Evolutionary conservation across 2,329 filamentous ascomycete genomes (phyloP).

Genomic region (Beauveria rudraprayagi): DNA sequence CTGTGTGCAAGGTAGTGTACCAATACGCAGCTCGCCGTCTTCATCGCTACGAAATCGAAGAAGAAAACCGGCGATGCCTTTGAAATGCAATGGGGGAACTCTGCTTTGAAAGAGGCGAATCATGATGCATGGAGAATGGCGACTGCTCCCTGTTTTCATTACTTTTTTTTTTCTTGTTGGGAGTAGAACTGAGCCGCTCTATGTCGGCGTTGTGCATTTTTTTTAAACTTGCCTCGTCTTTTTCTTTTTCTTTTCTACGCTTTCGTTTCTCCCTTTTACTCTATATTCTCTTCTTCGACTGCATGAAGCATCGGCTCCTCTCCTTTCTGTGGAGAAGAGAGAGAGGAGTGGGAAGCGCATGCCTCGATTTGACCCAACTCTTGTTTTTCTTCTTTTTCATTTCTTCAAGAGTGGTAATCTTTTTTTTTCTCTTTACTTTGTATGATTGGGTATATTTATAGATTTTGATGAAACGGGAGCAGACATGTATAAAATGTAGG

Average conservation of each 20-base stretch:
- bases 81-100: neutral
- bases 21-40: neutral
- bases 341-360: neutral
- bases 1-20: slow-evolving; percentile 11
- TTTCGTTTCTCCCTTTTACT: neutral
- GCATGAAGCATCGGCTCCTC: no score
- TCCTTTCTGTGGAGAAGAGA: neutral
- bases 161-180: slow-evolving; percentile 9
- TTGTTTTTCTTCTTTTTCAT: neutral
- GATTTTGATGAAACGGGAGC: slow-evolving; percentile 4
- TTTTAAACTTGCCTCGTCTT: slow-evolving; percentile 1
- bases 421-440: neutral
- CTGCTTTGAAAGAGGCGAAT: neutral
- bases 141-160: slow-evolving; percentile 3
- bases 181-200: slow-evolving; percentile 2
- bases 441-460: slow-evolving; percentile 8
- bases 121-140: slow-evolving; percentile 1
- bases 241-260: neutral
- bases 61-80: neutral
- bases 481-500: neutral
- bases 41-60: neutral
- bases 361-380: neutral
- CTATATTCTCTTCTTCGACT: neutral
- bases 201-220: slow-evolving; percentile 6
- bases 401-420: neutral